Percentiles rank a stretch among this genome's conserved stretches.
These are phyloP conservation scores for Lentinula detonsa DNA, from an alignment of 768 basidiomycete species.

Conservation along the genomic window DNA sequence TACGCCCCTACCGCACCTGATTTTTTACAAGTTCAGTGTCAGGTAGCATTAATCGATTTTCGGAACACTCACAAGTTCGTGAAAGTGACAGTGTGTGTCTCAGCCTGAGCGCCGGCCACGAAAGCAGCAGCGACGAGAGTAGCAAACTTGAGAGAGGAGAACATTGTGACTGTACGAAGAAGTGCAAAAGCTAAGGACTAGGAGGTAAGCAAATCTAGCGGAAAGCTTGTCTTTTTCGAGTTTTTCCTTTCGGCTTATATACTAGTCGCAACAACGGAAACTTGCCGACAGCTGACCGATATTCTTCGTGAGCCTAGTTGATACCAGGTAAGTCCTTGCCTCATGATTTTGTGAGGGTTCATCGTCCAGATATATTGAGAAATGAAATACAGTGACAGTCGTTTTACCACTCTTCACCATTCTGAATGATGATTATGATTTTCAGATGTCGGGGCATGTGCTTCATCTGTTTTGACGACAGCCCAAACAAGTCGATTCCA, in stretches of 20 bases:
- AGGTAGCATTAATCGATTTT: no score
- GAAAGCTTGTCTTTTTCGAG: background rate
- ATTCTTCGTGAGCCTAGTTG: background rate
- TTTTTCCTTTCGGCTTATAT: background rate
- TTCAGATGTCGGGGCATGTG: background rate
- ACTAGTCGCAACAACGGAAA: background rate
- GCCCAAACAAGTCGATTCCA: background rate
- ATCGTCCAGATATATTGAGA: background rate
- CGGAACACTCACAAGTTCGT: background rate
- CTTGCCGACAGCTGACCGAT: background rate
- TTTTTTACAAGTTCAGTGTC: background rate
- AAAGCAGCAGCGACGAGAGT: background rate
- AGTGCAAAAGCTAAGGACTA: background rate
- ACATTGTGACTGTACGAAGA: background rate
- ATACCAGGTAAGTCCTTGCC: background rate
- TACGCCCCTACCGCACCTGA: background rate
- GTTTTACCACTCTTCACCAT: background rate
- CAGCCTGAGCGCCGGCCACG: background rate
- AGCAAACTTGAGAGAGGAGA: background rate
- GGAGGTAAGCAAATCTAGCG: background rate
- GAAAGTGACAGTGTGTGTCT: conserved; percentile 4
- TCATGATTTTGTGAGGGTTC: background rate
- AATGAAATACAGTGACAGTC: background rate
- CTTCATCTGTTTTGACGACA: background rate
- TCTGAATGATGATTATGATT: background rate